phyloP scores from a whole-genome alignment of 441 rosid species.

The Syzygium malaccense region DNA sequence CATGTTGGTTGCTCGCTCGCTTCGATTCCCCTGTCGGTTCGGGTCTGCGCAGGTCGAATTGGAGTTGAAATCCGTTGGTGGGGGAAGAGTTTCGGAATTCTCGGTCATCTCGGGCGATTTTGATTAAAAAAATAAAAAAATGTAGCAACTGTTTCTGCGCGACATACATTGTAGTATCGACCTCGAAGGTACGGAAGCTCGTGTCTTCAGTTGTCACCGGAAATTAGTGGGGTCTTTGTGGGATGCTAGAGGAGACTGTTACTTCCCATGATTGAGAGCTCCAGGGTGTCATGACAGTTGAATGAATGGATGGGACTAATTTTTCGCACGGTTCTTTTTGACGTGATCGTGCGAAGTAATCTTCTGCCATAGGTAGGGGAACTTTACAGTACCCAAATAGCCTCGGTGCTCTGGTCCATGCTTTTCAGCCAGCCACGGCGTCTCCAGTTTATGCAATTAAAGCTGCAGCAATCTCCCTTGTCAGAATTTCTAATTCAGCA shows the following conservation, averaged over 20 bases:
- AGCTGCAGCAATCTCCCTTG: background rate
- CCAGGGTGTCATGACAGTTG: background rate
- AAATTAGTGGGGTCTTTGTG: background rate
- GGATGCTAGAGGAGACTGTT: background rate
- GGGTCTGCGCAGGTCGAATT: background rate
- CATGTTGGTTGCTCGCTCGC: background rate
- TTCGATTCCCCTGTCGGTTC: background rate
- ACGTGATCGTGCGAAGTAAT: background rate
- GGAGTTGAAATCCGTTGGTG: background rate
- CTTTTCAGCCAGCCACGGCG: background rate
- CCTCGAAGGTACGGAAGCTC: background rate
- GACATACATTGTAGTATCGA: background rate
- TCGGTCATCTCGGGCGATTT: background rate
- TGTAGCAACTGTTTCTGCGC: background rate
- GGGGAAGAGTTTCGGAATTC: background rate
- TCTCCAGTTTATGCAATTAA: background rate
- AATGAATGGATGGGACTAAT: background rate
- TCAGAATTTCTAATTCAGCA: background rate
- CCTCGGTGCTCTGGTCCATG: background rate
- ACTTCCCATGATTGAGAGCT: background rate
- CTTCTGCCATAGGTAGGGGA: background rate
- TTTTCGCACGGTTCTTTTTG: background rate
- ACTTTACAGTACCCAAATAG: background rate
- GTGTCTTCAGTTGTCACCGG: background rate
- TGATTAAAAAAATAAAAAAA: background rate